phyloP scores from a whole-genome alignment of 139 green algal species.

The Coelastrella sp. region DNA sequence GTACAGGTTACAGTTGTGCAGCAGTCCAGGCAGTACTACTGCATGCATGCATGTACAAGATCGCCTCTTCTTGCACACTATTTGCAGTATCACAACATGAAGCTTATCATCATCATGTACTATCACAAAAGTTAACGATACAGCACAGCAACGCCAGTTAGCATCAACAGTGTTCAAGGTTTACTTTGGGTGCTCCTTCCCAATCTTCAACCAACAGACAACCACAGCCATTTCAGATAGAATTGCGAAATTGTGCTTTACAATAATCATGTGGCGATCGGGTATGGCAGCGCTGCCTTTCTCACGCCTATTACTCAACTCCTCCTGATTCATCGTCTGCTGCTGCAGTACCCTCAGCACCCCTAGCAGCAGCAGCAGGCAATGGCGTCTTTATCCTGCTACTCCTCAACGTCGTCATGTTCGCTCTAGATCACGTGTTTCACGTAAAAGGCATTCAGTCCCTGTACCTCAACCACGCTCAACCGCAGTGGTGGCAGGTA shows the following conservation, averaged over 20 bases:
- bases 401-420: constrained; percentile 70
- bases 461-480: constrained; percentile 75
- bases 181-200: no score
- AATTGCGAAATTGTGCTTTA: no score
- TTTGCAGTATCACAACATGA: no score
- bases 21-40: neutral
- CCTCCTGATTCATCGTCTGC: constrained; percentile 3
- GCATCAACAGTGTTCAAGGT: no score
- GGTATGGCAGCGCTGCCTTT: neutral
- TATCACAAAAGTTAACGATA: no score
- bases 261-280: no score
- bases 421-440: constrained; percentile 68
- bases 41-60: neutral
- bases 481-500: constrained; percentile 35
- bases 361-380: constrained; percentile 23
- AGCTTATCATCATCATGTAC: no score
- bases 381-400: constrained; percentile 52
- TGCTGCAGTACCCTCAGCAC: neutral
- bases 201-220: no score
- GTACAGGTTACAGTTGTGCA: neutral
- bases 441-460: constrained; percentile 56
- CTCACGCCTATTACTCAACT: neutral
- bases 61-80: no score
- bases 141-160: no score
- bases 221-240: no score